Percentiles rank a stretch among this genome's conserved stretches.
Conservation (phyloP, 768 basidiomycete genomes). For the Boletus fagicola region DNA sequence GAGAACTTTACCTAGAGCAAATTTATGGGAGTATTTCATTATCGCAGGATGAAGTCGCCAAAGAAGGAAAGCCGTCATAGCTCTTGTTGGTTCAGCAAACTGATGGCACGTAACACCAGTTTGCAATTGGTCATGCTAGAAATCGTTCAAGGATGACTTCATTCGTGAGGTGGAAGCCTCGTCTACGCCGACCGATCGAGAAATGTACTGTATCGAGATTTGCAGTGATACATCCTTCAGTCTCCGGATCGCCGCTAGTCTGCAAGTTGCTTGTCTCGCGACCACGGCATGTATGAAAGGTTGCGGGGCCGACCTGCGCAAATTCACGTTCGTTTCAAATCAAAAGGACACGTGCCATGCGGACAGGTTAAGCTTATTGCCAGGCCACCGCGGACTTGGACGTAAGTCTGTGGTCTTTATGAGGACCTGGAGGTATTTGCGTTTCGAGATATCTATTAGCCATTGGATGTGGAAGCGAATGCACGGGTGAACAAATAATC, state of each 20-base stretch:
- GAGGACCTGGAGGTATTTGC: background rate
- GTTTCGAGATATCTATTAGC: slow-evolving; percentile 14
- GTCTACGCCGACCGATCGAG: slow-evolving; percentile 21
- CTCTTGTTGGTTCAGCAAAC: background rate
- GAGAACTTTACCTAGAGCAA: slow-evolving; percentile 1
- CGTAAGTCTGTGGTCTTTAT: slow-evolving; percentile 10
- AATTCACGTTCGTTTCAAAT: slow-evolving; percentile 5
- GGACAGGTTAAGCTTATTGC: slow-evolving; percentile 7
- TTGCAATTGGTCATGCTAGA: slow-evolving; percentile 5
- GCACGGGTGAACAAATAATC: slow-evolving; percentile 4
- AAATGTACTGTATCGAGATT: slow-evolving; percentile 20
- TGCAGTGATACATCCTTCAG: slow-evolving; percentile 4
- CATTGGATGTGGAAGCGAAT: slow-evolving; percentile 7
- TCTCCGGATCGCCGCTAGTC: slow-evolving; percentile 14
- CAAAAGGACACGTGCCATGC: background rate
- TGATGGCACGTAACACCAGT: slow-evolving; percentile 3
- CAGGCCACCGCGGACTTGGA: slow-evolving; percentile 22
- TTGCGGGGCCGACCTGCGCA: slow-evolving; percentile 17
- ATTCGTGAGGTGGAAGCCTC: slow-evolving; percentile 12
- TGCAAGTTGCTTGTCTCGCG: slow-evolving; percentile 7
- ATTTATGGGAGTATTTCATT: slow-evolving; percentile 12
- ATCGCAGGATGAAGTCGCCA: slow-evolving; percentile 12
- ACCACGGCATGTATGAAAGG: slow-evolving; percentile 12
- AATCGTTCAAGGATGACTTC: slow-evolving; percentile 11
- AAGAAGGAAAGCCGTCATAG: slow-evolving; percentile 1